Percentiles rank a stretch among this genome's conserved stretches.
Evolutionary conservation across 208 protist genomes (phyloP).

Genomic region (Sergeia podlipaevii): DNA sequence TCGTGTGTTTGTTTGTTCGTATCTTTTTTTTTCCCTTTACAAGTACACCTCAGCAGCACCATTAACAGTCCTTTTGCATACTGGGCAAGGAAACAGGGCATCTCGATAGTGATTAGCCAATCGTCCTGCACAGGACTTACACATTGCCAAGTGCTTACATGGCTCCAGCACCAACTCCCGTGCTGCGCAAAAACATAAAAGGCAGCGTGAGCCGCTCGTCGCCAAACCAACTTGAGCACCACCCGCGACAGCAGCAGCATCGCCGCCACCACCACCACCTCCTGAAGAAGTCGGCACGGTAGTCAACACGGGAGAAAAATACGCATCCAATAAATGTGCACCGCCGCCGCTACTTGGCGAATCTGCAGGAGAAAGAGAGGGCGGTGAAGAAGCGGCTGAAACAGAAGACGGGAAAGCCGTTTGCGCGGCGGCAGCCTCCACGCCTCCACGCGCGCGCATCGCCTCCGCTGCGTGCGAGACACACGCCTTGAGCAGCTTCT

Average conservation of each 20-base stretch:
- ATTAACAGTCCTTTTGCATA: constrained; percentile 29
- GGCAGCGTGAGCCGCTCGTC: constrained; percentile 22
- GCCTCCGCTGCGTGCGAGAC: too few species aligned
- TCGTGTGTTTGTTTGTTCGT: too few species aligned
- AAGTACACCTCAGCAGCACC: constrained; percentile 31
- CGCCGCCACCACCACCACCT: background rate
- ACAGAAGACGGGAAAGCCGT: too few species aligned
- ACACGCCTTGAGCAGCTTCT: too few species aligned
- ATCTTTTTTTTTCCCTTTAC: constrained; percentile 9
- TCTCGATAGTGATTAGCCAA: constrained; percentile 38
- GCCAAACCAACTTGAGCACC: constrained; percentile 14
- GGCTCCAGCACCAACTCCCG: constrained; percentile 43
- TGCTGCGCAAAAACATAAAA: constrained; percentile 37
- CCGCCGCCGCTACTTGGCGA: too few species aligned
- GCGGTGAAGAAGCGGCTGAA: too few species aligned
- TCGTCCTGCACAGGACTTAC: constrained; percentile 31
- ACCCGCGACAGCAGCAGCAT: constrained; percentile 23
- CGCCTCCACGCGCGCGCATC: too few species aligned
- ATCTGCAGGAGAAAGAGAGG: too few species aligned
- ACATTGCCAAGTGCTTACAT: constrained; percentile 60
- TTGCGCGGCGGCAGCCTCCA: too few species aligned
- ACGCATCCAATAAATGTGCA: too few species aligned
- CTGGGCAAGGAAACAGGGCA: constrained; percentile 41
- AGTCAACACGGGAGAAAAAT: too few species aligned
- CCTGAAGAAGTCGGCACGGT: background rate